Conservation (phyloP, 2,329 filamentous ascomycete species). For the Claviceps quebecensis region DNA sequence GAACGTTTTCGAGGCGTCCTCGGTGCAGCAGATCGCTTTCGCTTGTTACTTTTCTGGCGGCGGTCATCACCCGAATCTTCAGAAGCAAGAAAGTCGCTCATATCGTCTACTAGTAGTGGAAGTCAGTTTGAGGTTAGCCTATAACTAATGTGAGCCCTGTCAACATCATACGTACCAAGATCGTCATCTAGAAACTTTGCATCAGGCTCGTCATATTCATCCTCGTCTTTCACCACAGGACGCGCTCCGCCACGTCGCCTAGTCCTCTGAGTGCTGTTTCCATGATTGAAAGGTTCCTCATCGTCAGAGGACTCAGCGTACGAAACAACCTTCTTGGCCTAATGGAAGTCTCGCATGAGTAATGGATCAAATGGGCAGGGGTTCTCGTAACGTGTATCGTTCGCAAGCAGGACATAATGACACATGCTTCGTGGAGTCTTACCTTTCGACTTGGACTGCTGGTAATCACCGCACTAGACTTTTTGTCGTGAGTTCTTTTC, state of each 20-base stretch:
- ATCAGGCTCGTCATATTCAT: constrained; percentile 58
- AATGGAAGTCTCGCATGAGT: not conserved
- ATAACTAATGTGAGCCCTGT: not conserved
- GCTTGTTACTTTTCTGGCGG: constrained; percentile 48
- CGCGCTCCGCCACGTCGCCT: constrained; percentile 34
- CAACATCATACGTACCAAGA: constrained; percentile 12
- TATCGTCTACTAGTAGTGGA: constrained; percentile 37
- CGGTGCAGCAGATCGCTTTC: constrained; percentile 51
- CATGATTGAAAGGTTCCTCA: constrained; percentile 51
- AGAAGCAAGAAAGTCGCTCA: constrained; percentile 77
- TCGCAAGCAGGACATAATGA: no score
- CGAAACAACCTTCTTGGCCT: constrained; percentile 48
- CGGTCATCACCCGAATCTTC: constrained; percentile 65
- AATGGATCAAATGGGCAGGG: not conserved
- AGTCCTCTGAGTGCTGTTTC: constrained; percentile 22
- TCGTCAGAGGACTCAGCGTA: constrained; percentile 81
- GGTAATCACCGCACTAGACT: constrained; percentile 19
- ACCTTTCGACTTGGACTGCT: constrained; percentile 77
- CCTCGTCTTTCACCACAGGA: constrained; percentile 48
- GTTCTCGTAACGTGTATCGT: no score
- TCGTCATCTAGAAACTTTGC: constrained; percentile 35
- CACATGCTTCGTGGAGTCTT: constrained; percentile 9
- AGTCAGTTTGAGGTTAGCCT: constrained; percentile 4
- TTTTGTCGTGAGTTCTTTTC: constrained; percentile 4
- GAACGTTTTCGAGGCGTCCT: constrained; percentile 47